Evolutionary conservation across 1,284 basidiomycete species (phyloP), one percentile per base, ranked within the genome.

Genomic region (Erythrobasidium hasegawianum): DNA sequence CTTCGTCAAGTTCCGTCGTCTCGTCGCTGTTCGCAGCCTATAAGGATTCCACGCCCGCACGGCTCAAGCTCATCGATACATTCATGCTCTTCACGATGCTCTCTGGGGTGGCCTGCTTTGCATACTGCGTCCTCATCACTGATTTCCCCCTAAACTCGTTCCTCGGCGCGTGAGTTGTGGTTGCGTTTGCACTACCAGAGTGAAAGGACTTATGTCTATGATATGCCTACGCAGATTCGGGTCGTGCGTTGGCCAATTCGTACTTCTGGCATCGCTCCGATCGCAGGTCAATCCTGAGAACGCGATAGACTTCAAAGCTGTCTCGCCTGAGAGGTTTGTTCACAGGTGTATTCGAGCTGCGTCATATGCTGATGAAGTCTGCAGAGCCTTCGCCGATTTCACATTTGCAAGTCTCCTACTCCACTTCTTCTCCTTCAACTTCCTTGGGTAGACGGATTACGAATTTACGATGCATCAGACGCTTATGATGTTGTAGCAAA

Each of bases 391-490:
- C 75, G 93, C 89, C 50, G 96, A 99, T 77, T 98, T 97, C 75
- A 87, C 90, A 29, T 80, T 96, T 57, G 94, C 93, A 16, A 95
- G 92, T 0, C 86, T 98, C 69, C 86, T 97, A 49, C 82, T 99
- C 57, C 95, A 99, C 79, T 95, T 97, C 81, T 98, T 98, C 77
- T 93, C 96, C 62, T 97, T 88, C 83, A 97, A 97, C 80, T 98
- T 97, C 83, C 82, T 91, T 9, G 89, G 89, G 72, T 90, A 78
- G n/a, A n/a, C n/a, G n/a, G n/a, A n/a, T n/a, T n/a, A n/a, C n/a
- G n/a, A n/a, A n/a, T n/a, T n/a, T n/a, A 80, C 43, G 27, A 59
- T 40, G 27, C 7, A 7, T 10, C 16, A 27, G 10, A 26, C 5
- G 29, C n/a, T 38, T 4, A 16, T 41, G 57, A 33, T 57, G 29